Base-by-base conservation (phyloP, 2,329 filamentous ascomycete species). In the Plectosphaerella plurivora region DNA sequence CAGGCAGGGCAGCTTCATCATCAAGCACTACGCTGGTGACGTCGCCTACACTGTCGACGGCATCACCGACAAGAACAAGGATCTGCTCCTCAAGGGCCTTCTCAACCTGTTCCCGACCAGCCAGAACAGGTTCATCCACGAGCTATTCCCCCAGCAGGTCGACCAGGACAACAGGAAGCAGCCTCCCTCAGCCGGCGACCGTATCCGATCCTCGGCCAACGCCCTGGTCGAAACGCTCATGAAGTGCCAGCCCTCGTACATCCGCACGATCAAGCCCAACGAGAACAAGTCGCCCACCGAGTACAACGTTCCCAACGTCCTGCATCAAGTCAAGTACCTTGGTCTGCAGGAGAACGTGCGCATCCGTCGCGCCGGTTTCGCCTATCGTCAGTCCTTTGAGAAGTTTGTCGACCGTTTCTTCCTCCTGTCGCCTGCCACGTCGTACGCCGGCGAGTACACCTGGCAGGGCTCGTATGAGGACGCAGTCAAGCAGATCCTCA, bases 41-140 rank as follows among this genome's bases (percentile, higher is more conserved):
- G 94, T 99, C 60, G 86, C 85, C 59, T 99, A 99, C 69, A 89
- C 89, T 2, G 87, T 97, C 3, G 90, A 96, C 52, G 94, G 94
- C 54, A 99, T 99, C 77, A 99, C 94, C 1, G 94, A 99, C 70
- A 99, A 99, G 81, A 99, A 97, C 78, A 99, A 97, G 78, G 94
- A 99, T 65, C 91, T 95, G 70, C 78, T 99, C 45, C 77, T 97
- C 53, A 99, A 99, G 75, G 94, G 96, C 61, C 76, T 99, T 42
- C 80, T 97, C 49, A 93, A 90, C 65, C 78, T 99, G 37, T 88
- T 96, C 63, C 86, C 87, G 56, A 83, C 84, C 59, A 97, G 91
- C 65, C 81, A 84, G 53, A 97, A 97, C 71, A 72, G 76, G 16
- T 99, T 97, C 62, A 76, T 97, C 10, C 93, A 96, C 64, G 85